A percentile compares a stretch with the other conserved stretches of the same genome.
Conservation (phyloP, 176 grass and related monocot genomes). For the Cenchrus purpureus region DNA sequence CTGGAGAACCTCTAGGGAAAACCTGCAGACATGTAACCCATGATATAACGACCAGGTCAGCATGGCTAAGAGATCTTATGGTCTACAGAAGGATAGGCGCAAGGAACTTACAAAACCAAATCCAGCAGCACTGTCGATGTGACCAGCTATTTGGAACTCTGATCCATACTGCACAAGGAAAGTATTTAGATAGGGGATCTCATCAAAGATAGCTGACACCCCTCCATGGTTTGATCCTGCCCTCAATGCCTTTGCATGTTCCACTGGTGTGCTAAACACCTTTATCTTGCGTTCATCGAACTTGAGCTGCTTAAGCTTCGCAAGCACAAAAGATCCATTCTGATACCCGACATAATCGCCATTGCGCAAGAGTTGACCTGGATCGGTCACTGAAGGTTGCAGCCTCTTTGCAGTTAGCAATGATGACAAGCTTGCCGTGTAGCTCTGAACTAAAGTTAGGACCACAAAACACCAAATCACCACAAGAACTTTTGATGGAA, state of each 20-base stretch:
- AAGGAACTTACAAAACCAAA: constrained; percentile 63
- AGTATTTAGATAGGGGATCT: constrained; percentile 50
- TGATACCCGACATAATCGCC: constrained; percentile 50
- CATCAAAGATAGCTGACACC: constrained; percentile 62
- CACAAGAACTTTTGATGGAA: constrained; percentile 48
- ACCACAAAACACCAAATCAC: constrained; percentile 67
- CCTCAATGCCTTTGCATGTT: constrained; percentile 51
- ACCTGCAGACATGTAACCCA: neutral
- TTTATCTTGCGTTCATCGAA: constrained; percentile 31
- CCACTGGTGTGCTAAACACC: neutral
- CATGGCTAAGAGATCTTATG: neutral
- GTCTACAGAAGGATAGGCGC: neutral
- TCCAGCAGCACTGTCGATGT: constrained; percentile 47
- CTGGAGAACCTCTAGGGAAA: neutral
- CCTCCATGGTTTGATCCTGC: constrained; percentile 45
- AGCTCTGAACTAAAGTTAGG: constrained; percentile 59
- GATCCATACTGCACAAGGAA: constrained; percentile 34
- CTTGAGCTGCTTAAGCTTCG: neutral
- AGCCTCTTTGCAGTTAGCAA: constrained; percentile 60
- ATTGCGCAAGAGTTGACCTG: constrained; percentile 36
- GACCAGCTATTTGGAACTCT: constrained; percentile 50
- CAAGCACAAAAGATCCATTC: constrained; percentile 30
- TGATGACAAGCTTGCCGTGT: constrained; percentile 68
- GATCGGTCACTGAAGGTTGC: constrained; percentile 44
- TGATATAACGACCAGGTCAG: neutral